Evolutionary conservation across 2,329 filamentous ascomycete species (phyloP).

Genomic region (Sphaerulina populicola): DNA sequence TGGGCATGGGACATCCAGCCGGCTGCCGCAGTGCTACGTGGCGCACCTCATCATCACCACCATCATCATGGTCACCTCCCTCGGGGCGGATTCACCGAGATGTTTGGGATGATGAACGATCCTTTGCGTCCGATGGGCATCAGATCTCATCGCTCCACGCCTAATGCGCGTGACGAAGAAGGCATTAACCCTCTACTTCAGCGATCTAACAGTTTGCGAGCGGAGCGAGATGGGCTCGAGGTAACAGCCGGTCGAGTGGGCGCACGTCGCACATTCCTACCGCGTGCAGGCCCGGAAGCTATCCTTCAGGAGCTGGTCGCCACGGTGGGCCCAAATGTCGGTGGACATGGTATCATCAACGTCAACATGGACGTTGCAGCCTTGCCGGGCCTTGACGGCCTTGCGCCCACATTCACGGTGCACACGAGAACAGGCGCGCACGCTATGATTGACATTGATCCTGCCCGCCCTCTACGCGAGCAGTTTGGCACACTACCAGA

Average conservation of each 20-base stretch:
- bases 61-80: slow-evolving; percentile 25
- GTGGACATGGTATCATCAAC: slow-evolving; percentile 17
- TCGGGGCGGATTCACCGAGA: slow-evolving; percentile 21
- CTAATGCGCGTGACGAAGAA: slow-evolving; percentile 56
- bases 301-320: slow-evolving; percentile 25
- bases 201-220: slow-evolving; percentile 17
- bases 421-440: slow-evolving; percentile 16
- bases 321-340: slow-evolving; percentile 16
- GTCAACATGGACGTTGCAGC: slow-evolving; percentile 24
- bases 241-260: slow-evolving; percentile 7
- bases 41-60: slow-evolving; percentile 19
- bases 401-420: slow-evolving; percentile 23
- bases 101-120: slow-evolving; percentile 25
- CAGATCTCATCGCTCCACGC: slow-evolving; percentile 30
- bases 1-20: slow-evolving; percentile 25
- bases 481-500: slow-evolving; percentile 10
- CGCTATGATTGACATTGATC: slow-evolving; percentile 26
- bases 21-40: slow-evolving; percentile 14
- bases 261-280: slow-evolving; percentile 19
- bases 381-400: slow-evolving; percentile 13
- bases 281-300: slow-evolving; percentile 17
- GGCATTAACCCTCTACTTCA: slow-evolving; percentile 80
- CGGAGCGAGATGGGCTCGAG: slow-evolving; percentile 8
- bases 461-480: slow-evolving; percentile 21
- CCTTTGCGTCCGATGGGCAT: slow-evolving; percentile 17